phyloP scores from a whole-genome alignment of 768 basidiomycete genomes.

The Obba rivulosa region DNA sequence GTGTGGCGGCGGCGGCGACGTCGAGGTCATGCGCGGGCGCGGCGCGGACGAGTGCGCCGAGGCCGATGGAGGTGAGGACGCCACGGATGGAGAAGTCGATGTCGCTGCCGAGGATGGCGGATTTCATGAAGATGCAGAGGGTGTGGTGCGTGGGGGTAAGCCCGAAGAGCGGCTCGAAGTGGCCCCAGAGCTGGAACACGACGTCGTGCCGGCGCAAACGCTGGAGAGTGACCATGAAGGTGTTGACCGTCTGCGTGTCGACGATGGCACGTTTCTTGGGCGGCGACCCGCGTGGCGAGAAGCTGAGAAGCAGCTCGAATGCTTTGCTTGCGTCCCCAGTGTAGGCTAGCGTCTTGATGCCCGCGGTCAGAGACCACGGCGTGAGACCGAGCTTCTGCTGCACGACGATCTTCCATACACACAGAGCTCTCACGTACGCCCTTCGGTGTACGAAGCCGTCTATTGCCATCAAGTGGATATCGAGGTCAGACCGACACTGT shows the following conservation, averaged over 20 bases:
- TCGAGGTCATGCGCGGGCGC: conserved; percentile 4
- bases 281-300: conserved; percentile 10
- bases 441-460: conserved; percentile 44
- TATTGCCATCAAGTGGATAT: conserved; percentile 50
- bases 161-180: conserved; percentile 53
- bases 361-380: conserved; percentile 40
- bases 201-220: conserved; percentile 54
- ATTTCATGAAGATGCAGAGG: conserved; percentile 55
- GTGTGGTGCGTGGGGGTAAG: conserved; percentile 49
- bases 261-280: conserved; percentile 28
- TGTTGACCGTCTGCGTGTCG: conserved; percentile 16
- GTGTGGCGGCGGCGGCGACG: neutral
- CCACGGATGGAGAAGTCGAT: conserved; percentile 48
- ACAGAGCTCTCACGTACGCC: conserved; percentile 36
- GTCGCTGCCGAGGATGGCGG: conserved; percentile 48
- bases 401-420: conserved; percentile 11
- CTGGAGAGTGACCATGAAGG: conserved; percentile 44
- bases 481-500: conserved; percentile 27
- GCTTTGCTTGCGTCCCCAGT: conserved; percentile 41
- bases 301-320: conserved; percentile 43
- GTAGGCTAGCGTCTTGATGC: conserved; percentile 44
- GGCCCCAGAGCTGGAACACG: conserved; percentile 65
- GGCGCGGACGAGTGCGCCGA: conserved; percentile 30
- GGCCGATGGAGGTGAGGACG: conserved; percentile 40
- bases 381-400: conserved; percentile 32